Percentiles rank a stretch among this genome's conserved stretches.
Conservation (phyloP, 225 moss, liverwort and hornwort species). For the Climacium dendroides region DNA sequence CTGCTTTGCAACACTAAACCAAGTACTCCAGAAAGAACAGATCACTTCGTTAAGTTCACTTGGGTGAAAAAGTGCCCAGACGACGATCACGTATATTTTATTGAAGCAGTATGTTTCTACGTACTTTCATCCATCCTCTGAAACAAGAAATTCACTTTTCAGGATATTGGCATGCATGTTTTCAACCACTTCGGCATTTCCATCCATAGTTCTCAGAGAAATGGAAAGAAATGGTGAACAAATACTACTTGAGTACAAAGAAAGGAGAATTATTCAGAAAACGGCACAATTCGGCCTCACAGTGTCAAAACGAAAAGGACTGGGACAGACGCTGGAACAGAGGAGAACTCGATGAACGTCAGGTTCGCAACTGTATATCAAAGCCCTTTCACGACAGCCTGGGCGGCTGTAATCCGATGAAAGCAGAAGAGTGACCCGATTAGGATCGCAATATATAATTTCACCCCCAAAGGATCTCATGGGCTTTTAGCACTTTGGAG, state of each 20-base stretch:
- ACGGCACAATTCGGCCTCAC: not conserved
- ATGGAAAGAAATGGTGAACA: not conserved
- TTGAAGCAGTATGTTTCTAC: not conserved
- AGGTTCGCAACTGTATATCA: not conserved
- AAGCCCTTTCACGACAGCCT: not conserved
- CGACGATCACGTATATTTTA: not conserved
- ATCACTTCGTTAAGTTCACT: not conserved
- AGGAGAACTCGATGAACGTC: not conserved
- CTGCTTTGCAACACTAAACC: not conserved
- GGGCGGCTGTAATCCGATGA: not conserved
- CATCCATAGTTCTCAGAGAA: not conserved
- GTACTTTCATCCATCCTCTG: not conserved
- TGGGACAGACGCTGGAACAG: not conserved
- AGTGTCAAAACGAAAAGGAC: not conserved
- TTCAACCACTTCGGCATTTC: not conserved
- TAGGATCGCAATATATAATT: not conserved
- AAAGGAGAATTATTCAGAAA: not conserved
- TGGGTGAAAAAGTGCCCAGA: not conserved
- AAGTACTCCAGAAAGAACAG: not conserved
- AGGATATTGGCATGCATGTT: not conserved
- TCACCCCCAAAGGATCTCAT: not conserved
- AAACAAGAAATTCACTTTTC: not conserved
- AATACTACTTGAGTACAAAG: not conserved
- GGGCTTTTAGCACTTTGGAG: not conserved
- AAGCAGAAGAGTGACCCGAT: not conserved